Evolutionary conservation across 441 rosid species (phyloP), one percentile per base, ranked within the genome.

Genomic region (Cnidoscolus chayamansa): DNA sequence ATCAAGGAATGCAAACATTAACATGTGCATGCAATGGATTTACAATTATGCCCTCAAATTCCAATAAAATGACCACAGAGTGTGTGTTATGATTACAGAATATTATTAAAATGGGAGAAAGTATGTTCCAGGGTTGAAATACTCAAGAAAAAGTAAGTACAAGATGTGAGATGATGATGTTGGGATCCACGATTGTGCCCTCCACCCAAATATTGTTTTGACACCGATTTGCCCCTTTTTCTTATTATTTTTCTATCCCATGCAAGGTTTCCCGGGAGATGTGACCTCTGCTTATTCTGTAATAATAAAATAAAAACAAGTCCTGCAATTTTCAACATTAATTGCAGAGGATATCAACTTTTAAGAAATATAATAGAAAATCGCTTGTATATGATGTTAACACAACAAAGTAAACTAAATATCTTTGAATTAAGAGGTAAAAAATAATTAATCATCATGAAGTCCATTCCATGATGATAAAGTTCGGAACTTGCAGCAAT

Each of bases 11-110:
- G 68, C 10, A 50, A 32, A 43, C 55, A 55, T 25, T 25, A 25
- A 25, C 25, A 25, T 25, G 25, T 61, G 68, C 60, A 69, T 65
- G 74, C 71, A 70, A 20, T 1, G 31, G 2, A 49, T 54, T 73
- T 61, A 30, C 73, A 19, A 59, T 2, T 31, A 32, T 10, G 20
- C 73, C 71, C 73, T 70, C 57, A n/a, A 10, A 20, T 7, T 20
- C 4, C 12, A 10, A 2, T 10, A 13, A 53, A 73, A 32, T 48
- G 1, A 30, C 45, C 10, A 55, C 1, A 16, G 45, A 3, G 45
- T 40, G 45, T 40, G 45, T 3, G 45, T 40, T 4, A 1, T 40
- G 45, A 40, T 40, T 40, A 40, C 0, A 40, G 45, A 40, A 40
- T 7, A 40, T 40, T 5, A 40, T 40, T 40, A 40, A 40, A 40